Base-by-base conservation (phyloP, 352 stramenopile genomes). In the Globisporangium splendens region DNA sequence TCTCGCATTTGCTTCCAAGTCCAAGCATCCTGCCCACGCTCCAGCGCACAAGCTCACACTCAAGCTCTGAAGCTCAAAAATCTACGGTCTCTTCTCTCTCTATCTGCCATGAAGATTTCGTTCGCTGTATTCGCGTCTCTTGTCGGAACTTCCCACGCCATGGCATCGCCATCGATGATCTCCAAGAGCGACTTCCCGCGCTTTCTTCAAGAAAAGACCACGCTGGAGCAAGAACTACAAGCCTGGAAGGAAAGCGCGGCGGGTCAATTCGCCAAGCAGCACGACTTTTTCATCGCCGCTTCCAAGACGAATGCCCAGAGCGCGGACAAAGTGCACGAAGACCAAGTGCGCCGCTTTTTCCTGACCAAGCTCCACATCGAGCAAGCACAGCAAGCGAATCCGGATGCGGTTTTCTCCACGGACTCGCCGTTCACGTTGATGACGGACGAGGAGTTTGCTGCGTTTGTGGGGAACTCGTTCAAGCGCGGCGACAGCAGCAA, bases 371-470 rank as follows among this genome's bases (percentile, higher is more conserved):
- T 88, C 65, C 42, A 66, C 48, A 83, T 91, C 53, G 62, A 76
- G 53, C 55, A 81, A n/a, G 69, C 60, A 17, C 68, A 86, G 62
- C 50, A 54, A 6, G 50, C 49, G 11, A 91, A 92, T 58, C 78
- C 83, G 0, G 70, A 85, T 24, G 83, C 83, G 0, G 21, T 66
- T 31, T 91, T 93, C 69, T 87, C 79, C 8, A 80, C 56, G 10
- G 69, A 91, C 53, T 81, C 78, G 55, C 80, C 78, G 8, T 93
- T 93, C 66, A 73, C 80, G 20, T 66, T 93, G 15, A 77, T 93
- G 66, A 89, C 81, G 17, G 67, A 90, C 21, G 63, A 83, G 1
- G 83, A 93, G 52, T 91, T 93, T 39, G 59, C 61, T 41, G 59
- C 63, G 17, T 89, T 85, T 42, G 54, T 86, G 4, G 72, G 77